Percentiles rank a stretch among this genome's conserved stretches.
phyloP scores from a whole-genome alignment of 441 rosid genomes.

The Populus hybrid region DNA sequence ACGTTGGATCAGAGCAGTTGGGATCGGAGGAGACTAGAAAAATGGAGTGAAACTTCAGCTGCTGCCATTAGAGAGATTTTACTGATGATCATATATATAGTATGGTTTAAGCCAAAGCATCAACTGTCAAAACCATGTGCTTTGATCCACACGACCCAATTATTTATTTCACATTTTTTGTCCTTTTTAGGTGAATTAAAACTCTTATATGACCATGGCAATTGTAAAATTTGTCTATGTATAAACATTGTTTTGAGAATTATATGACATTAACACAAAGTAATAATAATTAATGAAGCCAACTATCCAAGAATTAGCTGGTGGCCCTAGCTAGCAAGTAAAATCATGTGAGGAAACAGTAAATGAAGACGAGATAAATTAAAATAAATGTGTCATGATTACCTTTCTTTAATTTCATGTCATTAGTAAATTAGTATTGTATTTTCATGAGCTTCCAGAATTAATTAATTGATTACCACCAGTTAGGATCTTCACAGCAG shows the following conservation, averaged over 20 bases:
- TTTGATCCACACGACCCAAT: not conserved
- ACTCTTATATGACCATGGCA: not conserved
- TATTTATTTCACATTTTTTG: not conserved
- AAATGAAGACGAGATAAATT: not conserved
- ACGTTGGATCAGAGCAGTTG: not conserved
- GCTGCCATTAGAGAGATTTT: too few relatives aligned
- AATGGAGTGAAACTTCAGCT: not conserved
- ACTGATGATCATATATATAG: too few relatives aligned
- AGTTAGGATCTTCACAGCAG: not conserved
- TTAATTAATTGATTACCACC: not conserved
- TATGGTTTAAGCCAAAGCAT: too few relatives aligned
- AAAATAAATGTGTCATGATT: not conserved
- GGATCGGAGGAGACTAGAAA: not conserved
- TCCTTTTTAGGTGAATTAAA: not conserved
- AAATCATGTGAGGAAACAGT: not conserved
- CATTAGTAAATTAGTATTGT: not conserved
- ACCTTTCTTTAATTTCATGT: too few relatives aligned
- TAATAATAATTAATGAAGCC: not conserved
- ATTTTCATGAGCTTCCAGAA: not conserved
- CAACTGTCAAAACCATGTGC: not conserved
- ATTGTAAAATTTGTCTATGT: not conserved
- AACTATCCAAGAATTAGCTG: not conserved
- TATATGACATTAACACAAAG: too few relatives aligned
- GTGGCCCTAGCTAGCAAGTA: not conserved
- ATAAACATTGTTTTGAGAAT: too few relatives aligned